phyloP scores from a whole-genome alignment of 163 green algal genomes.

The Chlorella variabilis region DNA sequence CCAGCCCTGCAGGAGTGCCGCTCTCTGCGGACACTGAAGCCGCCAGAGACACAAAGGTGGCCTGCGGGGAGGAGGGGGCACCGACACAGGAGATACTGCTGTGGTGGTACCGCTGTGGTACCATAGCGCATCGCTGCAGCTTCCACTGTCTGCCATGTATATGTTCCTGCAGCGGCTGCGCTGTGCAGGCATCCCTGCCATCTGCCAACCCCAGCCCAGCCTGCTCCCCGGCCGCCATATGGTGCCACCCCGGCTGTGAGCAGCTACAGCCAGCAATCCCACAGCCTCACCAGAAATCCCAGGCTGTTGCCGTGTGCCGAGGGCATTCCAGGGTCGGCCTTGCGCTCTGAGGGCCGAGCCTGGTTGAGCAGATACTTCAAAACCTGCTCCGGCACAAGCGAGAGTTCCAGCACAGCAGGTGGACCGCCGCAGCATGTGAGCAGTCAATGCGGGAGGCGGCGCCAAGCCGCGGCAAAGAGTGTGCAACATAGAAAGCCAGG shows the following conservation, averaged over 20 bases:
- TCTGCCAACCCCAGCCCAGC: too few relatives aligned
- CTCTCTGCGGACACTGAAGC: not conserved
- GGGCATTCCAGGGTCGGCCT: slow-evolving; percentile 83
- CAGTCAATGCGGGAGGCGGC: too few relatives aligned
- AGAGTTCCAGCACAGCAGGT: too few relatives aligned
- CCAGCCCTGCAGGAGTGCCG: not conserved
- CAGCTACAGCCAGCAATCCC: too few relatives aligned
- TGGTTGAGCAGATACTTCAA: slow-evolving; percentile 78
- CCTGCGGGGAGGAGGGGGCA: not conserved
- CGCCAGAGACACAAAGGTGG: slow-evolving; percentile 22
- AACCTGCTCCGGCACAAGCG: slow-evolving; percentile 26
- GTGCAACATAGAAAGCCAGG: too few relatives aligned
- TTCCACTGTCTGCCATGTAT: not conserved
- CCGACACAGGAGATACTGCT: not conserved
- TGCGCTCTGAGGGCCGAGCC: slow-evolving; percentile 59
- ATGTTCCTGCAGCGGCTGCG: too few relatives aligned
- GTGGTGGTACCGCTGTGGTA: too few relatives aligned
- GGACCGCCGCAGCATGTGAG: too few relatives aligned
- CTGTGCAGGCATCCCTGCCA: too few relatives aligned
- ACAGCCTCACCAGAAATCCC: slow-evolving; percentile 51
- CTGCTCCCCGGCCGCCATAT: not conserved
- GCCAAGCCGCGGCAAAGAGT: too few relatives aligned
- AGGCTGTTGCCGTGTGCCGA: slow-evolving; percentile 78
- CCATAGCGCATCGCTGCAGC: too few relatives aligned
- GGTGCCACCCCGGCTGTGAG: too few relatives aligned